These are phyloP conservation scores for Flaveria robusta DNA, from an alignment of 129 eudicot genomes.

Conservation along the genomic window DNA sequence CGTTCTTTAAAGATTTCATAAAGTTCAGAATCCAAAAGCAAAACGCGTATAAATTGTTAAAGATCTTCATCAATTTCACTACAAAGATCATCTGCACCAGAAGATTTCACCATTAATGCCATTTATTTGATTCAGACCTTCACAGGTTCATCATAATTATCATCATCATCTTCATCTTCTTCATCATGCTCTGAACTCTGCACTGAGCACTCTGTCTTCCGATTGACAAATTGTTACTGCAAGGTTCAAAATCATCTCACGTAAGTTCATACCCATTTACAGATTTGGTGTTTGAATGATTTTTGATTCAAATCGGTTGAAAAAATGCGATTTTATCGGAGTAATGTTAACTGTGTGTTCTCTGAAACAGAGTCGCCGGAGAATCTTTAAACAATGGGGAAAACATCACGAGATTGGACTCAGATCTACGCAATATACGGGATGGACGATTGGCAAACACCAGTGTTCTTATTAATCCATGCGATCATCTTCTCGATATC, in stretches of 20 bases:
- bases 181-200: conserved; percentile 15
- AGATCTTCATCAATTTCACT: conserved; percentile 33
- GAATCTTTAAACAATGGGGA: conserved; percentile 49
- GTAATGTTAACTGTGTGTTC: too few relatives aligned
- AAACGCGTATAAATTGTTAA: conserved; percentile 40
- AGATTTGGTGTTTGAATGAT: not conserved
- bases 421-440: conserved; percentile 97
- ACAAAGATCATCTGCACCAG: conserved; percentile 18
- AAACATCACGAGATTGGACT: conserved; percentile 82
- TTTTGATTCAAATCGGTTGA: not conserved
- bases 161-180: not conserved
- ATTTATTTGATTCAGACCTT: not conserved
- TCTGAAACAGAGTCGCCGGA: not conserved
- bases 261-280: conserved; percentile 25
- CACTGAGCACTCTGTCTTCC: not conserved
- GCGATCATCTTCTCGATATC: conserved; percentile 57
- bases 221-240: not conserved
- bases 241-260: not conserved
- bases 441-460: conserved; percentile 81
- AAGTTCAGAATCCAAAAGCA: conserved; percentile 29
- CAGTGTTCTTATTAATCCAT: conserved; percentile 60
- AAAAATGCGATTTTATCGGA: too few relatives aligned
- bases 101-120: conserved; percentile 16
- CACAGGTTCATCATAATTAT: not conserved
- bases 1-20: conserved; percentile 30